A percentile compares a stretch with the other conserved stretches of the same genome.
Evolutionary conservation across 83 land plant species (phyloP).

Genomic region (Diphasiastrum complanatum): DNA sequence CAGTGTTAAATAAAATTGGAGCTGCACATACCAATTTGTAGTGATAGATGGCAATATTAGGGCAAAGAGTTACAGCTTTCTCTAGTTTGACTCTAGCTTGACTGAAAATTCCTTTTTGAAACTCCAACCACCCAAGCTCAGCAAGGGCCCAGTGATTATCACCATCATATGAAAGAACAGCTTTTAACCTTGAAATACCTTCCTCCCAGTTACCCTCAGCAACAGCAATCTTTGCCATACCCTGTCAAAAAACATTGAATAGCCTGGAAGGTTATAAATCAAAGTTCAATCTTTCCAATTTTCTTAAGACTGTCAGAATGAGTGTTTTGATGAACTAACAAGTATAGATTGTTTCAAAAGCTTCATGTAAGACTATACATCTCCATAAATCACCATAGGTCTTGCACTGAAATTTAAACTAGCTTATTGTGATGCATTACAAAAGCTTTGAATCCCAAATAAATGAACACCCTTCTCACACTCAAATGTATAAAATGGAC

Average conservation of each 20-base stretch:
- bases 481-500: too few species aligned
- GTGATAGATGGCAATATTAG: slow-evolving; percentile 27
- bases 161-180: slow-evolving; percentile 13
- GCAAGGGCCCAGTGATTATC: slow-evolving; percentile 37
- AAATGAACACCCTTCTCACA: too few species aligned
- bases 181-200: slow-evolving; percentile 16
- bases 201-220: slow-evolving; percentile 17
- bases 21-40: slow-evolving; percentile 33
- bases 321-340: neutral
- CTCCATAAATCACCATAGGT: too few species aligned
- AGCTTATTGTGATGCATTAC: too few species aligned
- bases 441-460: too few species aligned
- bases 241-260: slow-evolving; percentile 16
- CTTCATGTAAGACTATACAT: too few species aligned
- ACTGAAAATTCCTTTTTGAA: slow-evolving; percentile 19
- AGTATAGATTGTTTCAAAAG: too few species aligned
- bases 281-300: neutral
- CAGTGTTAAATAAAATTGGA: neutral
- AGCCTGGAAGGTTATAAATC: neutral
- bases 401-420: too few species aligned
- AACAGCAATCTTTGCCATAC: slow-evolving; percentile 22
- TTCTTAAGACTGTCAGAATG: neutral
- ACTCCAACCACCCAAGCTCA: slow-evolving; percentile 39
- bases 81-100: slow-evolving; percentile 21
- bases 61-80: slow-evolving; percentile 27